Percentiles rank a stretch among this genome's conserved stretches.
Conservation (phyloP, 257 asterid genomes). For the Echites panduratus region DNA sequence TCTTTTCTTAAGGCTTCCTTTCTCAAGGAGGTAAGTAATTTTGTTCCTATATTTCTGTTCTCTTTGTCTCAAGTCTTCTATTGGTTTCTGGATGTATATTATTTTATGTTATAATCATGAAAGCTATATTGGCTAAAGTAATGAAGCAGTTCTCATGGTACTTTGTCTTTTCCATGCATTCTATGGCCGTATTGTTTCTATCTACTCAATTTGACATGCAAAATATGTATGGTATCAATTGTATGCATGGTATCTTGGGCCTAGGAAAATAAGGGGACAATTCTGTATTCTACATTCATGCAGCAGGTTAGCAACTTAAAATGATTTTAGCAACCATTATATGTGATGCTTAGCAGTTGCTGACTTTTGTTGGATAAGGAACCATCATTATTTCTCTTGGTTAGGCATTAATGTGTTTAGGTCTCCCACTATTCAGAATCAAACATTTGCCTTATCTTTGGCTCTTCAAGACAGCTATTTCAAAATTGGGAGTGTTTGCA, state of each 20-base stretch:
- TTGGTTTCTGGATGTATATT: not conserved
- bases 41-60: not conserved
- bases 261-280: not conserved
- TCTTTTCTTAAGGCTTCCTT: conserved; percentile 81
- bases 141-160: not conserved
- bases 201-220: not conserved
- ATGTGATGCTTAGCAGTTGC: not conserved
- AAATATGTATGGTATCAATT: not conserved
- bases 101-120: not conserved
- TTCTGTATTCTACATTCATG: not conserved
- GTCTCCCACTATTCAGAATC: not conserved
- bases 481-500: not conserved
- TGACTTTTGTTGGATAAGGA: not conserved
- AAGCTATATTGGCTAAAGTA: not conserved
- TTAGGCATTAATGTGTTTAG: not conserved
- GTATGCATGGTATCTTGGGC: not conserved
- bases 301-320: not conserved
- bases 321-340: not conserved
- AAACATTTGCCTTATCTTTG: not conserved
- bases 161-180: not conserved
- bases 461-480: not conserved
- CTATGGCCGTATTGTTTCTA: not conserved
- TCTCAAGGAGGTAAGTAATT: conserved; percentile 65
- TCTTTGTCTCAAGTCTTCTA: not conserved
- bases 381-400: not conserved